Conservation (phyloP, 306 rosid genomes). For the Calophaca sinica region DNA sequence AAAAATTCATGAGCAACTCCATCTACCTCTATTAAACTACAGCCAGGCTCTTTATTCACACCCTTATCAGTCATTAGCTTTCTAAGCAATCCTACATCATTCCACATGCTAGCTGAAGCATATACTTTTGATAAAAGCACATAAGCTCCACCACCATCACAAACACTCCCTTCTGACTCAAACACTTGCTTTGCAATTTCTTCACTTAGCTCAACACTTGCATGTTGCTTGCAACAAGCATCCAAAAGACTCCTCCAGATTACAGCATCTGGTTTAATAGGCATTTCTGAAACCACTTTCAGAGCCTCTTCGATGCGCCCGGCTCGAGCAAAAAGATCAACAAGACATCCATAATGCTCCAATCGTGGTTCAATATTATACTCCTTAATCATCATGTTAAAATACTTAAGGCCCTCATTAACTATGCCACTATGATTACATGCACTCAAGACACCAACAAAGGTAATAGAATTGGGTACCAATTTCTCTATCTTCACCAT, state of each 20-base stretch:
- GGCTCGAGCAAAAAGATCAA: constrained; percentile 77
- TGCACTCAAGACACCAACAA: constrained; percentile 76
- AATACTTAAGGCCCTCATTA: constrained; percentile 60
- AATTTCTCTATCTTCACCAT: constrained; percentile 55
- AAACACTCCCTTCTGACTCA: constrained; percentile 52
- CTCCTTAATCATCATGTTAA: constrained; percentile 63
- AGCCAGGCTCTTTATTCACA: constrained; percentile 74
- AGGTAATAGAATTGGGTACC: constrained; percentile 73
- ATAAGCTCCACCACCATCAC: constrained; percentile 77
- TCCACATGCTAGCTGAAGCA: constrained; percentile 76
- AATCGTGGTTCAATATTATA: constrained; percentile 64
- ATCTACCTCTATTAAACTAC: constrained; percentile 73
- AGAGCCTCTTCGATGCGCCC: constrained; percentile 69
- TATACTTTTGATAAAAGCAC: constrained; percentile 79
- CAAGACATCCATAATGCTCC: constrained; percentile 88
- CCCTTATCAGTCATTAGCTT: constrained; percentile 73
- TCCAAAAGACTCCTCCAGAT: constrained; percentile 87
- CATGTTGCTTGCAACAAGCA: constrained; percentile 75
- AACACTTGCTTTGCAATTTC: constrained; percentile 67
- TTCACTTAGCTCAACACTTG: constrained; percentile 72
- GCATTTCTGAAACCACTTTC: constrained; percentile 68
- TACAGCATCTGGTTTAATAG: constrained; percentile 76
- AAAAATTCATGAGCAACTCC: constrained; percentile 78
- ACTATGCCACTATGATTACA: constrained; percentile 82
- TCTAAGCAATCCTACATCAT: constrained; percentile 73